phyloP scores from a whole-genome alignment of 805 yeast species.

The Cephaloascus fragrans region DNA sequence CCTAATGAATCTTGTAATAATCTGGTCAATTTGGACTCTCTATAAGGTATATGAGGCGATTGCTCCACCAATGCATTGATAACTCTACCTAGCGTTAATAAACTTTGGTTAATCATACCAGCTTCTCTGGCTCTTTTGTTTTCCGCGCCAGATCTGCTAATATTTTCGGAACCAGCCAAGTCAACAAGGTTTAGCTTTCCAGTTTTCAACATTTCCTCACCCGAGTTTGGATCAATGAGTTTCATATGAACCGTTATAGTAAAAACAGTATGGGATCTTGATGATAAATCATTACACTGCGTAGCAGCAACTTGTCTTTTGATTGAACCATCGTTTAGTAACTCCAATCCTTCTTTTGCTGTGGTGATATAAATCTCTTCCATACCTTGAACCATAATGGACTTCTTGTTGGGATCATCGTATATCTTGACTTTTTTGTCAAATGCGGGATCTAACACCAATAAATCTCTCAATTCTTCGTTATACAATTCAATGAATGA shows the following conservation, averaged over 20 bases:
- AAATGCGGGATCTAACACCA: conserved; percentile 24
- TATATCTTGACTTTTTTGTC: conserved; percentile 45
- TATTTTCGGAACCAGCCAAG: conserved; percentile 92
- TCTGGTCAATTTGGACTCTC: conserved; percentile 76
- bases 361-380: conserved; percentile 40
- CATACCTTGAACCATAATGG: conserved; percentile 47
- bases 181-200: conserved; percentile 83
- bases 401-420: conserved; percentile 36
- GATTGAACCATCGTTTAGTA: conserved; percentile 46
- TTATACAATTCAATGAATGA: conserved; percentile 83
- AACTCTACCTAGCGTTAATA: conserved; percentile 81
- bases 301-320: conserved; percentile 72
- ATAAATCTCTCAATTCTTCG: conserved; percentile 72
- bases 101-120: conserved; percentile 83
- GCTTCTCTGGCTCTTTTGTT: conserved; percentile 88
- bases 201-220: conserved; percentile 39
- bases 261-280: conserved; percentile 75
- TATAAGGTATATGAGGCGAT: conserved; percentile 68
- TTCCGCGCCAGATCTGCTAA: conserved; percentile 77
- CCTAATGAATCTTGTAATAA: conserved; percentile 79
- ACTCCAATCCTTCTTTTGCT: conserved; percentile 40
- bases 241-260: conserved; percentile 55
- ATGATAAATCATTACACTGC: conserved; percentile 64
- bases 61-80: conserved; percentile 64
- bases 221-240: conserved; percentile 33